Base-by-base conservation (phyloP, 306 rosid genomes). In the Vigna hirtella region DNA sequence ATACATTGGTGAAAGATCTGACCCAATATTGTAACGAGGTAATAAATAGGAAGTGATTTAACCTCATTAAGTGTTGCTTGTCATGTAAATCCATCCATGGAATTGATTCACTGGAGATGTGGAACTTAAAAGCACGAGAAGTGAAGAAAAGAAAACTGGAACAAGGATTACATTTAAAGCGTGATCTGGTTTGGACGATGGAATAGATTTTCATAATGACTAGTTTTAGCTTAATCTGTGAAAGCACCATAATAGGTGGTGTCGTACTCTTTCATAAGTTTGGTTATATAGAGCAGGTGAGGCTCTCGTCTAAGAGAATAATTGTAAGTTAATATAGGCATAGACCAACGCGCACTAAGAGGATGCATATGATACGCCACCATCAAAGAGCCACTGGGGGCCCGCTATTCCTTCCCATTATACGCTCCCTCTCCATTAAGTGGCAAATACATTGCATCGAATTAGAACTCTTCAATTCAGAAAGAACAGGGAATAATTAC, bases 21-120 rank as follows among this genome's bases (percentile, higher is more conserved):
- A 40, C 38, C 52, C 56, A n/a, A 76, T 73, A 63, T 11, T 75
- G 69, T 43, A 67, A 76, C 2, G 51, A 3, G 50, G 58, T 26
- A 45, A 77, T 63, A 65, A 70, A 66, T 70, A 56, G 81, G 50
- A 73, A 18, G 66, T 76, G 50, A 80, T 81, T 74, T 72, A 48
- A 71, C 70, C 58, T 50, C 62, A 12, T 72, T 45, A 66, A 63
- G 68, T 75, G 82, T 73, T 79, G 49, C 85, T 10, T 58, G 70
- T 71, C 43, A 80, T 57, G 62, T 70, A 34, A 26, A 50, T 81
- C 84, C 80, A 22, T 34, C 59, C 11, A 77, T 43, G 85, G 91
- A 83, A 85, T 86, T 77, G 81, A 80, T 87, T 81, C 88, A 69
- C 70, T 79, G 83, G 74, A 83, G 62, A 70, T 67, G 56, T 48